Base-by-base conservation (phyloP, 495 filamentous ascomycete species). In the Trichoderma asperelloides region DNA sequence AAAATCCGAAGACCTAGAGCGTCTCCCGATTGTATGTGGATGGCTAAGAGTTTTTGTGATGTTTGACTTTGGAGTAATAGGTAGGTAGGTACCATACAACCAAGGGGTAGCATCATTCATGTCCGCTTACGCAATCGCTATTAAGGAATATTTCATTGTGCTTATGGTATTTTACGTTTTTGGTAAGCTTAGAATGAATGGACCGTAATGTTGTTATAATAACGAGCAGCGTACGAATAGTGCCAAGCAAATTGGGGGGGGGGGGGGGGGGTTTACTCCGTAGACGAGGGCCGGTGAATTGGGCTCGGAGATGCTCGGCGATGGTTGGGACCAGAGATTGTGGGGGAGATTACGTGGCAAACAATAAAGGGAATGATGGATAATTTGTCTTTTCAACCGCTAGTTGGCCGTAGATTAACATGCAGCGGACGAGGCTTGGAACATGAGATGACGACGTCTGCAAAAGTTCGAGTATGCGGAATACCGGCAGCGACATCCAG, bases 281-380 rank as follows among this genome's bases (percentile, higher is more conserved):
- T 6, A 33, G 33, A 37, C 33, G 9, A 37, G 33, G 5, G 13
- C n/a, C 43, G 43, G 43, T 47, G 43, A 47, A 47, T 55, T 25
- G 18, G 4, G 55, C 55, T 60, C 55, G 55, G 55, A 60, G 55
- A 60, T 60, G 55, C 43, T 60, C 55, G 55, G 55, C 55, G 55
- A 60, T 30, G 55, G 55, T 30, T 18, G 55, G 16, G 3, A 23
- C 5, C 3, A 18, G 1, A 12, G 12, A 45, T 15, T 18, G 41
- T 2, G 12, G 41, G 41, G 41, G 41, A 45, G 13, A 45, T 45
- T 45, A 45, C 41, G 41, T 45, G 41, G 12, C 41, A 45, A 18
- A 45, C 12, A 12, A 45, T 2, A 12, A 45, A 18, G 16, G 18
- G 16, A 2, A 11, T 45, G 18, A 18, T 18, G 11, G 11, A 2